Conservation (phyloP, 1,284 basidiomycete genomes). For the Ustilago sp. region DNA sequence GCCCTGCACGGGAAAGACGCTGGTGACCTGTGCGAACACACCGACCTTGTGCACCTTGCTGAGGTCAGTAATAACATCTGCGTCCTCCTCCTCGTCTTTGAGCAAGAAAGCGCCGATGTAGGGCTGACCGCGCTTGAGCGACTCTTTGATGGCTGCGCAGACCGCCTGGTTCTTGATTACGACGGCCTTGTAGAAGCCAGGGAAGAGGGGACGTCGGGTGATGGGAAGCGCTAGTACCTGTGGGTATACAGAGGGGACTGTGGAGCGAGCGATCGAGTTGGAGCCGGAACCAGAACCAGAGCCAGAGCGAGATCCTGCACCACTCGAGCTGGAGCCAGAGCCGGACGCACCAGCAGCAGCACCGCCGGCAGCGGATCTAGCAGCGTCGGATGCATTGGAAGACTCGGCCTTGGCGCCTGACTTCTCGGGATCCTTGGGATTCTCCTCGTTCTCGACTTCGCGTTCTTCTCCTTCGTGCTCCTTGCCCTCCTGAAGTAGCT, state of each 20-base stretch:
- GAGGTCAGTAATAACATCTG: slow-evolving; percentile 89
- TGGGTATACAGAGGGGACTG: slow-evolving; percentile 77
- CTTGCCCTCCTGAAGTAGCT: slow-evolving; percentile 21
- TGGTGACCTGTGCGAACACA: slow-evolving; percentile 97
- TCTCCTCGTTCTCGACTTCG: slow-evolving; percentile 35
- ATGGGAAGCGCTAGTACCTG: slow-evolving; percentile 96
- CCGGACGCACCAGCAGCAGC: slow-evolving; percentile 21
- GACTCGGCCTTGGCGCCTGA: slow-evolving; percentile 27
- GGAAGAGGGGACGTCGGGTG: slow-evolving; percentile 93
- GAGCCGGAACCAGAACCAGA: slow-evolving; percentile 42
- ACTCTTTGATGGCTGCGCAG: slow-evolving; percentile 93
- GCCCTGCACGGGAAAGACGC: slow-evolving; percentile 77
- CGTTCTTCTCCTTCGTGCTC: slow-evolving; percentile 37
- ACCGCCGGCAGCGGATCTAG: slow-evolving; percentile 23
- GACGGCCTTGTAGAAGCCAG: slow-evolving; percentile 83
- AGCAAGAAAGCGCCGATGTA: slow-evolving; percentile 97
- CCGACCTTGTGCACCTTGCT: slow-evolving; percentile 92
- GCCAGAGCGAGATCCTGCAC: slow-evolving; percentile 23
- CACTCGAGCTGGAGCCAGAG: slow-evolving; percentile 21
- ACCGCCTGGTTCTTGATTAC: slow-evolving; percentile 77
- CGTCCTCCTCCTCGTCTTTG: slow-evolving; percentile 92
- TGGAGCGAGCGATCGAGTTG: slow-evolving; percentile 57
- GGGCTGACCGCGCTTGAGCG: slow-evolving; percentile 95
- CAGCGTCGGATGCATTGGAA: slow-evolving; percentile 27
- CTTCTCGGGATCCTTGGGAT: slow-evolving; percentile 20